phyloP scores from a whole-genome alignment of 805 yeast species.

The Zygoascus tannicola region DNA sequence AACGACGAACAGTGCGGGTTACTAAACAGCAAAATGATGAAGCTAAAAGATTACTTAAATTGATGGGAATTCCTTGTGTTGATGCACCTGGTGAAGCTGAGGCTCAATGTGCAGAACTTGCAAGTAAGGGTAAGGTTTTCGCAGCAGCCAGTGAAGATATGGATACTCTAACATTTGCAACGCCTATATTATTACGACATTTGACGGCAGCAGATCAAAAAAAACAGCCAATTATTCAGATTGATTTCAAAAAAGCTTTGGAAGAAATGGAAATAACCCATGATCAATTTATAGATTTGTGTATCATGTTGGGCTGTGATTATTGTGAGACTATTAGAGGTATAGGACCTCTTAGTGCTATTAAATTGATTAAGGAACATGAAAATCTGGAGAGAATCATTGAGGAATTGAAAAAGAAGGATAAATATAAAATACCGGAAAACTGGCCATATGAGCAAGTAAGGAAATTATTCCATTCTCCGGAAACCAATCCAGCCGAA shows the following conservation, averaged over 20 bases:
- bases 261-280: constrained; percentile 69
- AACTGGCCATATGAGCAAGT: constrained; percentile 92
- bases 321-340: constrained; percentile 94
- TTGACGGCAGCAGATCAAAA: constrained; percentile 90
- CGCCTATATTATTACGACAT: constrained; percentile 77
- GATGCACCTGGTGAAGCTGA: constrained; percentile 98
- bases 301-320: constrained; percentile 93
- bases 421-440: constrained; percentile 79
- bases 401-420: constrained; percentile 45
- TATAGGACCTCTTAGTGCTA: constrained; percentile 92
- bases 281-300: constrained; percentile 75
- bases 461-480: constrained; percentile 68
- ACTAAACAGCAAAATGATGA: constrained; percentile 89
- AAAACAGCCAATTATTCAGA: constrained; percentile 85
- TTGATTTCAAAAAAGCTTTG: constrained; percentile 55
- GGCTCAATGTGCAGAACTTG: constrained; percentile 94
- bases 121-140: constrained; percentile 80
- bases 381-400: constrained; percentile 72
- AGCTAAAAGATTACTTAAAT: constrained; percentile 64
- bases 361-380: constrained; percentile 78
- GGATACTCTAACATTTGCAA: constrained; percentile 92
- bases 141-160: constrained; percentile 98
- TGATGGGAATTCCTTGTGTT: constrained; percentile 94
- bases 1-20: constrained; percentile 82
- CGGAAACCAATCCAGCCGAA: constrained; percentile 61